Evolutionary conservation across 352 stramenopile genomes (phyloP).

Genomic region (Albugo laibachii): DNA sequence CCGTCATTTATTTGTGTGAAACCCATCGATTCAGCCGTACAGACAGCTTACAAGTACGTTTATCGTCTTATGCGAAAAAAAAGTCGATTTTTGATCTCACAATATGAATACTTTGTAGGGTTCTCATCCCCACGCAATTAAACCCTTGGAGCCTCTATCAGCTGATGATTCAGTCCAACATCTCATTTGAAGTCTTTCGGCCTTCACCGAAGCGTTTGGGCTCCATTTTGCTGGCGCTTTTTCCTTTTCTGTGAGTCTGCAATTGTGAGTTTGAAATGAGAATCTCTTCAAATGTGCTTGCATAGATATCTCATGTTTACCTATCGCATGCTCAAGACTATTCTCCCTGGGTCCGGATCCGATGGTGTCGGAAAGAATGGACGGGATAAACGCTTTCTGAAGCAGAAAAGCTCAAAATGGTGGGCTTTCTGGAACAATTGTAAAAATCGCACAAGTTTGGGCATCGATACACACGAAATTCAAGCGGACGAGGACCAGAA

Average conservation of each 20-base stretch:
- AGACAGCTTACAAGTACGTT: too few relatives aligned
- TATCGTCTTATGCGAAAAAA: too few relatives aligned
- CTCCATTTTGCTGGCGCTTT: slow-evolving; percentile 35
- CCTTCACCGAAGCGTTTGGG: slow-evolving; percentile 21
- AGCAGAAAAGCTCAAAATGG: background rate
- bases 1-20: too few relatives aligned
- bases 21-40: too few relatives aligned
- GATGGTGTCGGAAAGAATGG: slow-evolving; percentile 34
- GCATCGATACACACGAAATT: background rate
- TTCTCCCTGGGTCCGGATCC: slow-evolving; percentile 49
- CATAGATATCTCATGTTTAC: slow-evolving; percentile 59
- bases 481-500: background rate
- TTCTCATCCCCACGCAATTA: too few relatives aligned
- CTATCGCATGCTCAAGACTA: slow-evolving; percentile 59
- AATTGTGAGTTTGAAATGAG: background rate
- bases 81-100: too few relatives aligned
- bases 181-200: background rate
- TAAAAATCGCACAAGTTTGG: background rate
- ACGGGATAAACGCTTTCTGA: slow-evolving; percentile 6
- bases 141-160: too few relatives aligned
- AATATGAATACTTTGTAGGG: too few relatives aligned
- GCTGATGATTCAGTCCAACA: too few relatives aligned
- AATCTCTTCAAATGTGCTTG: background rate
- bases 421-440: background rate
- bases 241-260: slow-evolving; percentile 44